Evolutionary conservation across 768 basidiomycete genomes (phyloP), one percentile per base, ranked within the genome.

Genomic region (Termitomyces sp.): DNA sequence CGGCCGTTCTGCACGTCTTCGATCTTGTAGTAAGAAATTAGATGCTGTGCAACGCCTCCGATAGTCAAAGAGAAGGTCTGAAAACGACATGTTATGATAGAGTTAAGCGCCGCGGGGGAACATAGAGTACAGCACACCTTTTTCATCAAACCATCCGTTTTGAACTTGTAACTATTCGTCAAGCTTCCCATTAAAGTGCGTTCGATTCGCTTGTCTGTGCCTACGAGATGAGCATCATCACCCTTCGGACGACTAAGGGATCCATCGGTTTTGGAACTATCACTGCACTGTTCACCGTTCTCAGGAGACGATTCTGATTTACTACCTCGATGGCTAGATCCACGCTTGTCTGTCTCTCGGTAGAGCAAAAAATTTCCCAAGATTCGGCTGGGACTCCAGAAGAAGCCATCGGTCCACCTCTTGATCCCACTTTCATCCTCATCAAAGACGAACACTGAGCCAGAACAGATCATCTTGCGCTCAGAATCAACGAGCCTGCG

Each of bases 341-440:
- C 86, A 52, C 86, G 77, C 72, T 92, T 93, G 71, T 94, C 92
- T 6, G 92, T 93, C 74, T 97, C 92, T 61, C 94, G 88, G 73
- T 98, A 98, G 60, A 96, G 85, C 65, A 98, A 77, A 68, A 97
- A 98, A 71, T 98, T 98, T 65, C 92, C 92, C 58, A 97, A 76
- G 27, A 97, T 97, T 57, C 95, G 79, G 62, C 87, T 90, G 0
- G 95, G 95, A 63, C 88, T 91, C 95, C 95, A 97, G 69, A 90
- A 89, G 69, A 91, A 87, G n/a, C 94, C 94, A 73, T 98, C 95
- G 1, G 95, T 98, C 92, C 94, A 97, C 44, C 95, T 82, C 76
- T 95, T 96, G 76, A 98, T 98, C 27, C 94, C 94, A 66, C 91
- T 93, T 74, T 96, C 94, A 65, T 93, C 89, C 76, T 97, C 95